Evolutionary conservation across 2,329 filamentous ascomycete genomes (phyloP).

Genomic region (Pseudogymnoascus sp.): DNA sequence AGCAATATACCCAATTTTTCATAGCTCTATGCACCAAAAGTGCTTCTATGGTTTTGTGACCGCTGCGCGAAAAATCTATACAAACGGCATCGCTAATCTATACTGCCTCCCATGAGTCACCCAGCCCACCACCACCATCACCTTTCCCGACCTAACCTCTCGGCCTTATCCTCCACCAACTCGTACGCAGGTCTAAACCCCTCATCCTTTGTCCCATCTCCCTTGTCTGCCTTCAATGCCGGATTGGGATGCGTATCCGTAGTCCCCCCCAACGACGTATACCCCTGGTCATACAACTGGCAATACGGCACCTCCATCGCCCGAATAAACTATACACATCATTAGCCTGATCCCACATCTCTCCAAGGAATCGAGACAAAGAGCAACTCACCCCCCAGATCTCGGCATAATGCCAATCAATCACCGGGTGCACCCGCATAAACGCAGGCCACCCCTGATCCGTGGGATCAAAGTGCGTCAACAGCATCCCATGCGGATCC

Average conservation of each 20-base stretch:
- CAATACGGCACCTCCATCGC: conserved; percentile 78
- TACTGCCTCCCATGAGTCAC: background rate
- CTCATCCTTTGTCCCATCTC: conserved; percentile 23
- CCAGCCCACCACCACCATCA: background rate
- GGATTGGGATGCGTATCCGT: conserved; percentile 89
- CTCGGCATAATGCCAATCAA: conserved; percentile 95
- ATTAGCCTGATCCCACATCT: conserved; percentile 13
- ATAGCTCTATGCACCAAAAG: background rate
- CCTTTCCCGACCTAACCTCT: conserved; percentile 63
- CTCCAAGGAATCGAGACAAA: background rate
- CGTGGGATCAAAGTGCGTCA: conserved; percentile 79
- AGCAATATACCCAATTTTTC: conserved; percentile 4
- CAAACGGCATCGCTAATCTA: conserved; percentile 3
- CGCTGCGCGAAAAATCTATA: background rate
- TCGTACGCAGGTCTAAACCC: conserved; percentile 67
- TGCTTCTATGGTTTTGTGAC: background rate
- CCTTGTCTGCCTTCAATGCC: conserved; percentile 41
- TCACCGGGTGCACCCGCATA: conserved; percentile 88
- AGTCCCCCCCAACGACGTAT: conserved; percentile 85
- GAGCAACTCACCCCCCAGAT: conserved; percentile 73
- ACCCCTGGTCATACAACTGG: conserved; percentile 76
- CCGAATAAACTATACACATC: conserved; percentile 58
- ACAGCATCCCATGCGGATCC: conserved; percentile 74
- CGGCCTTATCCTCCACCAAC: conserved; percentile 64
- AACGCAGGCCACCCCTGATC: conserved; percentile 86